These are phyloP conservation scores for Lachancea thermotolerans DNA, from an alignment of 805 yeast species.

Conservation along the genomic window DNA sequence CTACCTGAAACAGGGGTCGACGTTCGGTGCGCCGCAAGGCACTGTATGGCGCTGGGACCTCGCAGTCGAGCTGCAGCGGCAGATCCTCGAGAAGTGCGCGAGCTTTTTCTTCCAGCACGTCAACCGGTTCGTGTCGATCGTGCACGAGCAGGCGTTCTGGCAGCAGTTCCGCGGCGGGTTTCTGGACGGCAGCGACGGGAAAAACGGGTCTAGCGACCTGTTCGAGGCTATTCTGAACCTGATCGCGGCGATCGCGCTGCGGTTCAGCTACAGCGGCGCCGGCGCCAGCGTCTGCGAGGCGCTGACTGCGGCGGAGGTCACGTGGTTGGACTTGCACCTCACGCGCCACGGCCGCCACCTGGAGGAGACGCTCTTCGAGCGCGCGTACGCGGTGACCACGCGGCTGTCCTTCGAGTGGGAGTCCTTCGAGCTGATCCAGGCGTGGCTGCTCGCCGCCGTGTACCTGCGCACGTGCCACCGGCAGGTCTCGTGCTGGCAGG, in stretches of 20 bases:
- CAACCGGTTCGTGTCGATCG: constrained; percentile 46
- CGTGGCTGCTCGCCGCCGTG: constrained; percentile 41
- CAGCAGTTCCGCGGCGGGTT: constrained; percentile 38
- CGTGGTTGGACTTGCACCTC: constrained; percentile 3
- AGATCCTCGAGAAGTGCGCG: constrained; percentile 31
- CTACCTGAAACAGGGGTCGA: constrained; percentile 30
- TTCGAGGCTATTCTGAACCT: constrained; percentile 47
- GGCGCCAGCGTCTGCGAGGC: not conserved
- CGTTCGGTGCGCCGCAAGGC: constrained; percentile 19
- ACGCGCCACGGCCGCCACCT: constrained; percentile 8
- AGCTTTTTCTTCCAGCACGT: constrained; percentile 41
- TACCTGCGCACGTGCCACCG: constrained; percentile 40
- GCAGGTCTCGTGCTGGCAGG: constrained; percentile 38
- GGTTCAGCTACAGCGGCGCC: constrained; percentile 40
- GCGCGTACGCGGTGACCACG: constrained; percentile 34
- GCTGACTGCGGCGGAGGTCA: constrained; percentile 6
- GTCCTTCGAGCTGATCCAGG: constrained; percentile 43
- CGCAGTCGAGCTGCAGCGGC: constrained; percentile 17
- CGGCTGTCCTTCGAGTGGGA: constrained; percentile 46
- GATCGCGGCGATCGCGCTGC: constrained; percentile 43
- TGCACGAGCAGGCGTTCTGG: constrained; percentile 48
- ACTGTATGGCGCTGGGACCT: constrained; percentile 16
- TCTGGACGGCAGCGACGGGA: constrained; percentile 14
- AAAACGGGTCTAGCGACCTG: constrained; percentile 32
- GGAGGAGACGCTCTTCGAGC: constrained; percentile 40